Percentiles rank a stretch among this genome's conserved stretches.
Conservation (phyloP, 192 early-diverging fungal genomes). For the Rhizophlyctis rosea region DNA sequence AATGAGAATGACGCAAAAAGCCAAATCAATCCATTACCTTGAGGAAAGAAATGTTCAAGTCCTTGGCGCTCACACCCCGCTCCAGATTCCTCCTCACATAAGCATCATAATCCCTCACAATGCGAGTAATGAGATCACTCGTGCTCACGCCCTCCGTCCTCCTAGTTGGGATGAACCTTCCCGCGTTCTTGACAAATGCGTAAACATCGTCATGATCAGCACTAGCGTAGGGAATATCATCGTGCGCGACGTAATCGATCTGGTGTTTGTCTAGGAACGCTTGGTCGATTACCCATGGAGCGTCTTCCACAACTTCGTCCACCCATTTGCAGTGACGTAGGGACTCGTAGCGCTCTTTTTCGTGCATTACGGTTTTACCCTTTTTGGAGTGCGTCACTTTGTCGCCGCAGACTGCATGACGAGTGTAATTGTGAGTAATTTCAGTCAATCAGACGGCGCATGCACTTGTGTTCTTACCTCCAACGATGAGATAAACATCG, state of each 20-base stretch:
- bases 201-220: slow-evolving; percentile 90
- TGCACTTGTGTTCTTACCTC: slow-evolving; percentile 33
- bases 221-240: slow-evolving; percentile 86
- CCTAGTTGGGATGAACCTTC: slow-evolving; percentile 83
- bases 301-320: slow-evolving; percentile 82
- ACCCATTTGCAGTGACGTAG: slow-evolving; percentile 94
- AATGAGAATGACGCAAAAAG: background rate
- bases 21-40: slow-evolving; percentile 20
- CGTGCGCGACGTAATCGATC: slow-evolving; percentile 89
- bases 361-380: slow-evolving; percentile 89
- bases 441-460: background rate
- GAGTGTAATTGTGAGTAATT: slow-evolving; percentile 1
- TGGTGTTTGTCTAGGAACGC: slow-evolving; percentile 76
- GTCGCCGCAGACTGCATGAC: slow-evolving; percentile 34
- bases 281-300: slow-evolving; percentile 76
- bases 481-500: slow-evolving; percentile 73
- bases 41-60: slow-evolving; percentile 28
- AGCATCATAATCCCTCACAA: slow-evolving; percentile 40
- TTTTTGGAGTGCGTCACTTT: slow-evolving; percentile 32
- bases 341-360: slow-evolving; percentile 86
- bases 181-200: slow-evolving; percentile 87
- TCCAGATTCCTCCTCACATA: slow-evolving; percentile 34
- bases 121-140: slow-evolving; percentile 88
- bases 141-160: slow-evolving; percentile 90
- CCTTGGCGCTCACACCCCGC: slow-evolving; percentile 26